These are phyloP conservation scores for Neonectria sp. DNA, from an alignment of 2,329 filamentous ascomycete genomes.

Conservation along the genomic window DNA sequence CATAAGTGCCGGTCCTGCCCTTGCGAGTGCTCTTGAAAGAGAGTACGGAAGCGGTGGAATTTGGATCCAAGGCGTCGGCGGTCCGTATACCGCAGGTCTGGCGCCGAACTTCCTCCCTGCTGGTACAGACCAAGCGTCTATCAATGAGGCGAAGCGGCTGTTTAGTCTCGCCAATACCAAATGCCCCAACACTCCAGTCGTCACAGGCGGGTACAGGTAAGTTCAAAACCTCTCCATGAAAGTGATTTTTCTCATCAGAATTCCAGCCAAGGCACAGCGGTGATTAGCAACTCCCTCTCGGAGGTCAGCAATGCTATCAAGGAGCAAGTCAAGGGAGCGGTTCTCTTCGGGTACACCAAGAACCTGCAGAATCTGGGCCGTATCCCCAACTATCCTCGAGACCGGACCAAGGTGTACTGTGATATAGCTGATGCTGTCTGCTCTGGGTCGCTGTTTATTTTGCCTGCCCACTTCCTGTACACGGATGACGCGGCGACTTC, in stretches of 20 bases:
- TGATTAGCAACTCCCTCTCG: conserved; percentile 58
- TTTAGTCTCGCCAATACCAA: conserved; percentile 58
- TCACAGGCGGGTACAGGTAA: conserved; percentile 57
- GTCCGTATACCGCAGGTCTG: conserved; percentile 55
- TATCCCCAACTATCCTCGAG: conserved; percentile 55
- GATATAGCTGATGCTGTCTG: conserved; percentile 54
- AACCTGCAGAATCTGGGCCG: conserved; percentile 58
- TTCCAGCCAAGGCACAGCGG: conserved; percentile 60
- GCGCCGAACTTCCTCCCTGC: conserved; percentile 55
- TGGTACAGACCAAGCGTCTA: conserved; percentile 56
- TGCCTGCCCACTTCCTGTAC: conserved; percentile 51
- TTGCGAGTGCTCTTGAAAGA: conserved; percentile 49
- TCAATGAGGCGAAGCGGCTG: conserved; percentile 57
- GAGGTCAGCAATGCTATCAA: conserved; percentile 49
- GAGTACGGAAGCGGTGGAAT: conserved; percentile 44
- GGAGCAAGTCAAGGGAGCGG: conserved; percentile 55
- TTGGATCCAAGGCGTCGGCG: conserved; percentile 62
- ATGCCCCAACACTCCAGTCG: conserved; percentile 60
- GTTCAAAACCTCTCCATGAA: neutral
- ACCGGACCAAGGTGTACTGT: conserved; percentile 56
- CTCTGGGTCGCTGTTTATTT: conserved; percentile 54
- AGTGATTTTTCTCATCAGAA: conserved; percentile 56
- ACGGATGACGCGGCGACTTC: neutral
- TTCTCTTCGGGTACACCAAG: conserved; percentile 60
- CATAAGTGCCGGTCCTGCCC: conserved; percentile 48